Base-by-base conservation (phyloP, 352 stramenopile genomes). In the Pythium monospermum region DNA sequence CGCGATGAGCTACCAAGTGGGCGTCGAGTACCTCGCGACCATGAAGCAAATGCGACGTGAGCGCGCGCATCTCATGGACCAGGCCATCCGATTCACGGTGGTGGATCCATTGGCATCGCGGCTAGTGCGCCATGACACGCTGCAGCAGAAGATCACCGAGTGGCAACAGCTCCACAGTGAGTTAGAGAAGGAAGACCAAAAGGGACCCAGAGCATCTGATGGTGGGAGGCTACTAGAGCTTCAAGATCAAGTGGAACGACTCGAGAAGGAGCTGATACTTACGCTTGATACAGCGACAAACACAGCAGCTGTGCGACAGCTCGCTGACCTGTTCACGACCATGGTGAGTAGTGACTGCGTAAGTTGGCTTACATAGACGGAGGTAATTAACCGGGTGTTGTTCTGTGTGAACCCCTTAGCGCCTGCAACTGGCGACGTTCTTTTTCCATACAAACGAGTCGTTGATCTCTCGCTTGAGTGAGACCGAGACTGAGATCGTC, bases 81-180 rank as follows among this genome's bases (percentile, higher is more conserved):
- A 90, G 53, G 83, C 82, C 3, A 71, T 92, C 40, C 72, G 76
- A 12, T 88, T 92, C 57, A 92, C 78, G 1, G 73, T 89, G 15
- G 21, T 90, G 40, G 78, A 89, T 44, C 78, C 82, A 7, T 44
- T 92, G 4, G 55, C 70, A 36, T 66, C 68, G 15, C 69, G 64
- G 7, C 64, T 92, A 31, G 66, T 85, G 27, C 66, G 63, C 15
- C 69, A 89, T 58, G 54, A 71, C 1, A 42, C 67, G 11, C 42
- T 92, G n/a, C 68, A 64, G 16, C 32, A 55, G 8, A 52, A 73
- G 19, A 65, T 92, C 27, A 33, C 54, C 3, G 43, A 59, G 12
- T 73, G 67, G 53, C 52, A 67, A 8, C 50, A 54, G 8, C 56
- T 76, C 11, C 46, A 59, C 11, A 49, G 40, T 12, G 58, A 76